Conservation (phyloP, 2,329 filamentous ascomycete species). For the Leptodontidium sp. region DNA sequence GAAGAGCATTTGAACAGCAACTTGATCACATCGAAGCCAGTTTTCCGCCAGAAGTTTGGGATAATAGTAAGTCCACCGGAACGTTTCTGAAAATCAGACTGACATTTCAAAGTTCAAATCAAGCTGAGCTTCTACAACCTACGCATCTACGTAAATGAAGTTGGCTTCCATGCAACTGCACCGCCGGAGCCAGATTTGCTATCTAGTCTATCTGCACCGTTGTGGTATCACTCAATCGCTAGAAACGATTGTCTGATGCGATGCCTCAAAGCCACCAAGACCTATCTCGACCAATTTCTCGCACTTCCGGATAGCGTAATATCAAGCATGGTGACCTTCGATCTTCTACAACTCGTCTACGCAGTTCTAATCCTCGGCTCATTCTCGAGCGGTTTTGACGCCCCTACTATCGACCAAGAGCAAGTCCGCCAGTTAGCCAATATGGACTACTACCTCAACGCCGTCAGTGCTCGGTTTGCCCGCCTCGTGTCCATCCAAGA, state of each 20-base stretch:
- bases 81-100: not conserved
- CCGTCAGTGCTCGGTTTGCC: conserved; percentile 26
- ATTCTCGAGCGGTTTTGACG: conserved; percentile 27
- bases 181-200: conserved; percentile 18
- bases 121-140: conserved; percentile 32
- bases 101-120: conserved; percentile 25
- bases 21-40: conserved; percentile 37
- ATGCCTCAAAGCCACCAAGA: conserved; percentile 34
- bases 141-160: conserved; percentile 39
- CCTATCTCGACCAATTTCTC: conserved; percentile 35
- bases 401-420: conserved; percentile 24
- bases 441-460: conserved; percentile 34
- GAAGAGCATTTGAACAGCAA: conserved; percentile 39
- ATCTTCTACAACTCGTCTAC: conserved; percentile 36
- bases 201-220: conserved; percentile 1
- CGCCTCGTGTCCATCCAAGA: conserved; percentile 12
- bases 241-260: conserved; percentile 34
- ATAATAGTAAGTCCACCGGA: conserved; percentile 34
- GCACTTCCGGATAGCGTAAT: conserved; percentile 18
- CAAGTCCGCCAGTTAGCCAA: conserved; percentile 29
- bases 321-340: conserved; percentile 24
- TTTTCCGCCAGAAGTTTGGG: conserved; percentile 38
- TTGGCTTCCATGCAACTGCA: conserved; percentile 39
- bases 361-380: conserved; percentile 35
- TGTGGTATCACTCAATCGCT: conserved; percentile 36